Base-by-base conservation (phyloP, 495 filamentous ascomycete species). In the Hypoxylon subgilvum region DNA sequence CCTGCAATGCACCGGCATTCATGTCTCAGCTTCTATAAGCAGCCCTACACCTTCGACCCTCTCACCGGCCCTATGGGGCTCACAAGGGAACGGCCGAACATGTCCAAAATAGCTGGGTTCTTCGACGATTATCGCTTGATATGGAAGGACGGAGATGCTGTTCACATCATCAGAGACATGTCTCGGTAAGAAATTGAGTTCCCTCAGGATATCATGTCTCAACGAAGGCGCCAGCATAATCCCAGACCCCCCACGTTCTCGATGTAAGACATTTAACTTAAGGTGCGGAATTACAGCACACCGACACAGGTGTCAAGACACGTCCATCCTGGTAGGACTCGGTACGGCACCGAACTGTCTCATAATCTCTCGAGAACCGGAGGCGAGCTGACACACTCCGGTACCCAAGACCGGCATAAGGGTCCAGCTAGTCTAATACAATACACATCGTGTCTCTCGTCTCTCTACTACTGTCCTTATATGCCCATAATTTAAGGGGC, bases 1-100 rank as follows among this genome's bases (percentile, higher is more conserved):
- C 28, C 22, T 21, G 18, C 12, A 40, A 42, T 41, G 21, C 28
- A 53, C 42, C 48, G 35, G 48, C 42, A 19, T 47, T 32, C 42
- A 28, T 3, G 56, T 60, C 52, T 48, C 49, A 60, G 56, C 48
- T 48, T 52, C 56, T 13, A 35, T 23, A 40, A 25, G 34, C 35
- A 60, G 56, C 56, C 56, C 56, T 60, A 60, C 18, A 34, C n/a
- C n/a, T n/a, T n/a, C n/a, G n/a, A n/a, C n/a, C n/a, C n/a, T n/a
- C n/a, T n/a, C n/a, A n/a, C 12, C 25, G 12, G 19, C 21, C 48
- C 35, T 31, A 47, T 52, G 13, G 22, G 48, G 35, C 22, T n/a
- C 13, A 13, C 3, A 2, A 5, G 3, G 25, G 23, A 4, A 19
- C 41, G 25, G 17, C 25, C 47, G 32, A 35, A 21, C 21, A 22